Conservation (phyloP, 2,329 filamentous ascomycete genomes). For the Talaromyces sp. region DNA sequence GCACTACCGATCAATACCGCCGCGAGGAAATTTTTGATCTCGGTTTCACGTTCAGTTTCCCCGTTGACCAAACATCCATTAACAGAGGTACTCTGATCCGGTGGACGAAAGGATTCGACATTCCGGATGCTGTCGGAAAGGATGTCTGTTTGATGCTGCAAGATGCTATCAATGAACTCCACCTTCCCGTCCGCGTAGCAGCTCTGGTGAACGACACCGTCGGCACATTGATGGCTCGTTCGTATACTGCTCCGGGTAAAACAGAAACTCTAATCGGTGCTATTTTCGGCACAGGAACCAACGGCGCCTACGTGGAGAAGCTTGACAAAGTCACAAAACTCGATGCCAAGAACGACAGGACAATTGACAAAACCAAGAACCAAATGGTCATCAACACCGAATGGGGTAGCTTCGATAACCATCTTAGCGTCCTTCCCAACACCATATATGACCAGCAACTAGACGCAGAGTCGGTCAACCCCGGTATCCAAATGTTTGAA, state of each 20-base stretch:
- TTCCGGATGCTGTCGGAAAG: slow-evolving; percentile 87
- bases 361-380: slow-evolving; percentile 74
- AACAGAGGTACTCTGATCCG: slow-evolving; percentile 92
- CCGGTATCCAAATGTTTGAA: slow-evolving; percentile 97
- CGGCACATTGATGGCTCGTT: slow-evolving; percentile 94
- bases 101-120: slow-evolving; percentile 99
- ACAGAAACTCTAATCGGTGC: slow-evolving; percentile 84
- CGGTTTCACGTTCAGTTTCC: slow-evolving; percentile 99
- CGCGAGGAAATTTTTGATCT: slow-evolving; percentile 83
- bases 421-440: slow-evolving; percentile 79
- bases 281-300: slow-evolving; percentile 96
- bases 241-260: slow-evolving; percentile 88
- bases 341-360: slow-evolving; percentile 49
- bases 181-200: slow-evolving; percentile 87
- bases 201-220: slow-evolving; percentile 97
- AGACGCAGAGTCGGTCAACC: slow-evolving; percentile 79
- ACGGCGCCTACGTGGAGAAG: slow-evolving; percentile 96
- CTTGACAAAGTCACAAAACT: slow-evolving; percentile 79
- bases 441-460: slow-evolving; percentile 78
- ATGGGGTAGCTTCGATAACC: slow-evolving; percentile 98
- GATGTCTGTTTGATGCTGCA: slow-evolving; percentile 92
- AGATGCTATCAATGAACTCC: slow-evolving; percentile 78
- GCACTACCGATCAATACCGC: slow-evolving; percentile 57
- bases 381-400: slow-evolving; percentile 98
- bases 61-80: slow-evolving; percentile 88